Percentiles rank a stretch among this genome's conserved stretches.
These are phyloP conservation scores for Colletotrichum orbiculare DNA, from an alignment of 2,329 filamentous ascomycete species.

Conservation along the genomic window DNA sequence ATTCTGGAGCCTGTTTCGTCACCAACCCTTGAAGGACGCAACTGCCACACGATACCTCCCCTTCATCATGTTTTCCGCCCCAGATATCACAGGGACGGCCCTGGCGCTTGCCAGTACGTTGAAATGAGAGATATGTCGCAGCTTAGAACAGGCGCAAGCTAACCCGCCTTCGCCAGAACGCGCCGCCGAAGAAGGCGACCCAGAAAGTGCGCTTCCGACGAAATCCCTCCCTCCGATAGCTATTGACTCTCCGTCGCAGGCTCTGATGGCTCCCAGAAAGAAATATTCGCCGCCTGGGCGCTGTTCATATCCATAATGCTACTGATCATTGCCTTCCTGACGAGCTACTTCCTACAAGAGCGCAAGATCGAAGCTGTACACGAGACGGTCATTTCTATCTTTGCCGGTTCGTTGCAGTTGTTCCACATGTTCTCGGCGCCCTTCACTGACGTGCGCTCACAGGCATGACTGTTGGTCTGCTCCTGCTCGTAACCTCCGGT, in stretches of 20 bases:
- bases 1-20: slow-evolving; percentile 31
- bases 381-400: slow-evolving; percentile 98
- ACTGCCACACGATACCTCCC: background rate
- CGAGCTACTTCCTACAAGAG: slow-evolving; percentile 95
- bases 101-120: slow-evolving; percentile 29
- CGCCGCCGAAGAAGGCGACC: slow-evolving; percentile 33
- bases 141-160: slow-evolving; percentile 17
- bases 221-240: slow-evolving; percentile 6
- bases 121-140: background rate
- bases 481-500: slow-evolving; percentile 83
- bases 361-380: slow-evolving; percentile 97
- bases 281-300: slow-evolving; percentile 95
- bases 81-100: slow-evolving; percentile 25
- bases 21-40: slow-evolving; percentile 29
- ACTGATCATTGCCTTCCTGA: slow-evolving; percentile 93
- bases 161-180: slow-evolving; percentile 22
- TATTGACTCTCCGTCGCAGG: slow-evolving; percentile 33
- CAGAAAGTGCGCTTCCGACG: slow-evolving; percentile 30
- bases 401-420: slow-evolving; percentile 74
- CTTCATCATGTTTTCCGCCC: slow-evolving; percentile 25
- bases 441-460: slow-evolving; percentile 15
- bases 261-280: slow-evolving; percentile 71
- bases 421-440: background rate
- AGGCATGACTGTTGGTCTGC: slow-evolving; percentile 96
- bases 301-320: slow-evolving; percentile 96